Percentiles rank a stretch among this genome's conserved stretches.
phyloP scores from a whole-genome alignment of 73 alveolate species.

The Blepharisma stoltei region DNA sequence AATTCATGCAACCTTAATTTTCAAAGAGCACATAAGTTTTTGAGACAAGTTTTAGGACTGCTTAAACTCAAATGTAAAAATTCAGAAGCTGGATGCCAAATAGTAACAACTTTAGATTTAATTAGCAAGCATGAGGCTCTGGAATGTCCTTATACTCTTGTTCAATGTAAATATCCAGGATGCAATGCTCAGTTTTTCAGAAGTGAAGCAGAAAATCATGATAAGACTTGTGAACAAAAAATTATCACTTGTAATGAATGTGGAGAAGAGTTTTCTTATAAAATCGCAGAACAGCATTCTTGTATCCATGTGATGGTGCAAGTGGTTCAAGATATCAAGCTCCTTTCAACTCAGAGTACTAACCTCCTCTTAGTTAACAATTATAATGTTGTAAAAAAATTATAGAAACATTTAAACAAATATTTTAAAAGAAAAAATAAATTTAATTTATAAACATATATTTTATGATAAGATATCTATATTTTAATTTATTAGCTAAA shows the following conservation, averaged over 20 bases:
- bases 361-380: no score
- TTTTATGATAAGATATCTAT: neutral
- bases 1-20: constrained; percentile 22
- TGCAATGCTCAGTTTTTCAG: neutral
- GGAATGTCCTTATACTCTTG: neutral
- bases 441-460: neutral
- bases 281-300: neutral
- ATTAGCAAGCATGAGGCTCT: neutral
- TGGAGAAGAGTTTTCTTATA: neutral
- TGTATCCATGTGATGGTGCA: neutral
- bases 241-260: constrained; percentile 15
- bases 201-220: constrained; percentile 11
- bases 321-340: neutral
- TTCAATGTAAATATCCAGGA: neutral
- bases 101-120: neutral
- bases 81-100: constrained; percentile 5
- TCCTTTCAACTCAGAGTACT: neutral
- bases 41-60: neutral
- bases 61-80: neutral
- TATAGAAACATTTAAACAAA: no score
- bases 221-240: neutral
- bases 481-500: no score
- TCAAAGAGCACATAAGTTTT: constrained; percentile 20
- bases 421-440: no score
- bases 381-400: no score